phyloP scores from a whole-genome alignment of 2,329 filamentous ascomycete genomes.

The Zymoseptoria ardabiliae region DNA sequence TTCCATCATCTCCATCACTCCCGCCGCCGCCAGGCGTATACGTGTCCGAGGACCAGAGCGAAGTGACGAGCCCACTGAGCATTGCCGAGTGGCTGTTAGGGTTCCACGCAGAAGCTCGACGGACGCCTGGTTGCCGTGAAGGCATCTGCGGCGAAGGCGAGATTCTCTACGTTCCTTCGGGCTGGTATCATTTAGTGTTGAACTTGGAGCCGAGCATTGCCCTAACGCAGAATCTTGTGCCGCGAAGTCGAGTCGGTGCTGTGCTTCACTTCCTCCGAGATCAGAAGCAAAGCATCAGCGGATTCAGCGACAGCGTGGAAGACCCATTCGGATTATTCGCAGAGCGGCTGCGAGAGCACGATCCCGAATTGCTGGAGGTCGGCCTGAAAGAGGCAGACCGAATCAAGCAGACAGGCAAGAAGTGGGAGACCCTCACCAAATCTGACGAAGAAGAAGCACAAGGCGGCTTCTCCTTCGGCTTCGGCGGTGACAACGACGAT shows the following conservation, averaged over 20 bases:
- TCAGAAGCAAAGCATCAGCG: conserved; percentile 78
- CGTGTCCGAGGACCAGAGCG: conserved; percentile 79
- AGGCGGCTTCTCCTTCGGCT: conserved; percentile 58
- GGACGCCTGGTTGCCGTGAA: conserved; percentile 69
- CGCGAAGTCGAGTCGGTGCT: conserved; percentile 61
- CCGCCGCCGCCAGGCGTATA: conserved; percentile 79
- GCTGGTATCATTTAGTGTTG: conserved; percentile 95
- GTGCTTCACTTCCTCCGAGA: conserved; percentile 75
- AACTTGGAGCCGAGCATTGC: conserved; percentile 81
- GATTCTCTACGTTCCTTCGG: conserved; percentile 83
- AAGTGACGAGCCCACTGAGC: conserved; percentile 87
- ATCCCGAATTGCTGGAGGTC: conserved; percentile 61
- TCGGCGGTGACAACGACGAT: conserved; percentile 47
- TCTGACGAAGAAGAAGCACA: conserved; percentile 37
- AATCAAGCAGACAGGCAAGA: conserved; percentile 61
- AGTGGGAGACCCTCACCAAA: conserved; percentile 75
- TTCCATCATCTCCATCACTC: conserved; percentile 59
- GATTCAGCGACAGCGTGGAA: conserved; percentile 64
- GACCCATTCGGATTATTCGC: conserved; percentile 72
- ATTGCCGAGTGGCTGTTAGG: conserved; percentile 94
- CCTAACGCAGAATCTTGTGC: conserved; percentile 93
- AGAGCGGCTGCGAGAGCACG: conserved; percentile 53
- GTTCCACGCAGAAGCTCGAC: conserved; percentile 77
- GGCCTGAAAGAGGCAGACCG: conserved; percentile 59
- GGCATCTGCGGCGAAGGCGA: conserved; percentile 79